Percentiles rank a stretch among this genome's conserved stretches.
phyloP scores from a whole-genome alignment of 116 monocot species.

The Dioscorea cayenensis region DNA sequence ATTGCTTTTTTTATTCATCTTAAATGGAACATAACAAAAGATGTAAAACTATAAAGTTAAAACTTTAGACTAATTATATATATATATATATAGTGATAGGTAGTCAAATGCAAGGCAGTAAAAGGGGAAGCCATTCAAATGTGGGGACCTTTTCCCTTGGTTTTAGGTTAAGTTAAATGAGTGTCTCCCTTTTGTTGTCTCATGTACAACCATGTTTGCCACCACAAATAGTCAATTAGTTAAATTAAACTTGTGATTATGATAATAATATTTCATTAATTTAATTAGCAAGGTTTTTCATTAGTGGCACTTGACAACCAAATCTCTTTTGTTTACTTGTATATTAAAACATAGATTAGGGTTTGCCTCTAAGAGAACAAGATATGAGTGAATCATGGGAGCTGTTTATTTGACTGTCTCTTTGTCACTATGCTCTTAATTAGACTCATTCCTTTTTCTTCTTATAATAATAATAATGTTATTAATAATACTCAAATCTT shows the following conservation, averaged over 20 bases:
- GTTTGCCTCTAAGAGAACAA: conserved; percentile 9
- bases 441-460: neutral
- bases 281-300: neutral
- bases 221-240: neutral
- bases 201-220: conserved; percentile 8
- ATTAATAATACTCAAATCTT: no score
- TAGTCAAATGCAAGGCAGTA: conserved; percentile 3
- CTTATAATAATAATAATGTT: no score
- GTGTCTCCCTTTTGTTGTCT: conserved; percentile 5
- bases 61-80: no score
- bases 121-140: conserved; percentile 1
- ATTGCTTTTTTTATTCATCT: no score
- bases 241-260: neutral
- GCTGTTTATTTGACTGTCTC: conserved; percentile 7
- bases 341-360: conserved; percentile 3
- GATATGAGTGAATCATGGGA: conserved; percentile 10
- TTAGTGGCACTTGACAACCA: neutral
- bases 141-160: conserved; percentile 3
- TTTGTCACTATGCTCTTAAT: neutral
- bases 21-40: no score
- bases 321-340: neutral
- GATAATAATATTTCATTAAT: neutral
- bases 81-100: no score
- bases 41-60: no score
- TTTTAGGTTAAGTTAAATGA: neutral